Base-by-base conservation (phyloP, 352 stramenopile genomes). In the Phytophthora hibernalis region DNA sequence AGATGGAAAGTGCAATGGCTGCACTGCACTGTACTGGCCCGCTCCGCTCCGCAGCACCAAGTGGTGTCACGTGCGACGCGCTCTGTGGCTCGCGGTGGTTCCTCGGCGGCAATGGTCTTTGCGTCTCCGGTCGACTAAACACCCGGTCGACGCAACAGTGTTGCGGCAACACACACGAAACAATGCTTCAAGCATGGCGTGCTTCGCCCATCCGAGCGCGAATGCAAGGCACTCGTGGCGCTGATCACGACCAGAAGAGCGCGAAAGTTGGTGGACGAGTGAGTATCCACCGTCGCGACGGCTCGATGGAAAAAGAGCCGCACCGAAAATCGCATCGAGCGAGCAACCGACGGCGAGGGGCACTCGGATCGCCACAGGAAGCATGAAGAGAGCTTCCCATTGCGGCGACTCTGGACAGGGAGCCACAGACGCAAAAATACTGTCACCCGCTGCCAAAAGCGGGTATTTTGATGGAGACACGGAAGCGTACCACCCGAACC, bases 401-500 rank as follows among this genome's bases (percentile, higher is more conserved):
- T 51, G 56, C 45, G 42, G 51, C 59, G 50, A 40, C 60, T 62
- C 22, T 54, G 24, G 15, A 21, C 31, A 3, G 37, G 37, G 8
- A n/a, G 45, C 48, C 50, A 26, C 40, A 68, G 51, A 60, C 59
- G 59, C 59, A 47, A 66, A 66, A 61, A 66, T 60, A 54, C 50
- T 45, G 60, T 7, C 26, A 31, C 26, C 26, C 9, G 26, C 26
- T 31, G 26, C 42, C 60, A 10, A 42, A 68, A 62, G 21, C 42
- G 51, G 60, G 60, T 68, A 61, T 68, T 68, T 68, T 68, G 50
- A 68, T 68, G 51, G 60, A 68, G 60, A 68, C 24, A 2, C 26
- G 15, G 0, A 10, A 12, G 26, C 2, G 24, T 55, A 55, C 50
- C 30, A 10, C 28, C 16, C 13, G 1, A 20, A 1, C 40, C 35